Conservation (phyloP, 495 filamentous ascomycete species). For the Penicillium mononematosum region DNA sequence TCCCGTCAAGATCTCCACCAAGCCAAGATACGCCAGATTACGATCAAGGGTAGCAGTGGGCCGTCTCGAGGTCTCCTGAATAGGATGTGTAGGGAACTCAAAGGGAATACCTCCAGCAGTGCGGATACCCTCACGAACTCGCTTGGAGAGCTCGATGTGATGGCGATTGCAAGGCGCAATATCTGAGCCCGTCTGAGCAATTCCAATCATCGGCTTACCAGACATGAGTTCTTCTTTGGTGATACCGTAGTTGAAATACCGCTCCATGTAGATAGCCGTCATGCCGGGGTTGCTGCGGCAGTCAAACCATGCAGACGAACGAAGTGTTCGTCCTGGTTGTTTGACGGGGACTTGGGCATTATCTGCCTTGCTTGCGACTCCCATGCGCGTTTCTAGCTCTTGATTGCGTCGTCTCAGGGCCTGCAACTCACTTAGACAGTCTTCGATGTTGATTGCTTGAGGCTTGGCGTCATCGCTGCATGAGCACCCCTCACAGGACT, state of each 20-base stretch:
- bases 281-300: constrained; percentile 48
- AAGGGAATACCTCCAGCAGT: constrained; percentile 54
- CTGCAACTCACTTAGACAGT: constrained; percentile 26
- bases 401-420: constrained; percentile 28
- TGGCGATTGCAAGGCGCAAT: constrained; percentile 54
- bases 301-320: constrained; percentile 51
- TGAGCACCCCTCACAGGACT: constrained; percentile 42
- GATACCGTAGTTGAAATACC: constrained; percentile 56
- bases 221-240: constrained; percentile 54
- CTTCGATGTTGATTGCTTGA: constrained; percentile 25
- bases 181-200: constrained; percentile 56
- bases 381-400: constrained; percentile 27
- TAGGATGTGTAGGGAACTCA: constrained; percentile 57
- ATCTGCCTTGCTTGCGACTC: constrained; percentile 10
- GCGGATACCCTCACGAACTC: constrained; percentile 54
- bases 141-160: constrained; percentile 52
- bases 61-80: constrained; percentile 51
- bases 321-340: constrained; percentile 35
- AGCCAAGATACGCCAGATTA: constrained; percentile 51
- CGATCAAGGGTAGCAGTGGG: constrained; percentile 55
- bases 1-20: constrained; percentile 52
- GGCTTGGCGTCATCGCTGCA: constrained; percentile 28
- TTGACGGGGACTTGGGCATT: constrained; percentile 12
- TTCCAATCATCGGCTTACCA: constrained; percentile 57
- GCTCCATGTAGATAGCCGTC: constrained; percentile 53